Evolutionary conservation across 768 basidiomycete genomes (phyloP).

Genomic region (Plicaturopsis crispa): DNA sequence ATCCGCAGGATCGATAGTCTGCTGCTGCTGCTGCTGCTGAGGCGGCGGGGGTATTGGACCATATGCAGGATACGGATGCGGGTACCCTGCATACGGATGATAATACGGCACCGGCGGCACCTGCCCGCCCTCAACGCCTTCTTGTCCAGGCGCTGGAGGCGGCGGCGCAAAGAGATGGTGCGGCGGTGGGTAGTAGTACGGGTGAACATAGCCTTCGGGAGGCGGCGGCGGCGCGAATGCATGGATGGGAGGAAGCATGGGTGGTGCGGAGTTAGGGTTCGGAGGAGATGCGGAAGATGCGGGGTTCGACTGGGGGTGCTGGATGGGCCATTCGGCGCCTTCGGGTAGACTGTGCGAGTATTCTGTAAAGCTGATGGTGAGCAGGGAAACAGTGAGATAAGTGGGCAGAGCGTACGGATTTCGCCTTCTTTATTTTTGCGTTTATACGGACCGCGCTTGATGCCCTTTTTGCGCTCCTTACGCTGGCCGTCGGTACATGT

Average conservation of each 20-base stretch:
- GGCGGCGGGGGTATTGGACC: no score
- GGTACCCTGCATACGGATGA: background rate
- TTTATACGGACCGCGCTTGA: slow-evolving; percentile 85
- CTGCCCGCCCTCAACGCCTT: background rate
- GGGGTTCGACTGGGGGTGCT: background rate
- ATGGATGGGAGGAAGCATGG: no score
- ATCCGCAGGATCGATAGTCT: background rate
- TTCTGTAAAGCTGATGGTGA: background rate
- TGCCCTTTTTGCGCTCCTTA: slow-evolving; percentile 86
- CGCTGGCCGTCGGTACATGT: slow-evolving; percentile 86
- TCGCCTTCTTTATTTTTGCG: background rate
- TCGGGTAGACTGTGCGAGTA: background rate
- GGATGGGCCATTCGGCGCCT: background rate
- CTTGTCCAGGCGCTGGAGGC: background rate
- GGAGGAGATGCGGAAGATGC: background rate
- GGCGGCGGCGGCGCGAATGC: background rate
- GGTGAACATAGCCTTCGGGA: background rate
- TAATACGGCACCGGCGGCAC: background rate
- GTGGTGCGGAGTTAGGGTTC: no score
- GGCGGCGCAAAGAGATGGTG: background rate
- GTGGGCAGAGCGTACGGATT: background rate
- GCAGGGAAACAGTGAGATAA: background rate
- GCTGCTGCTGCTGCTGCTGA: background rate
- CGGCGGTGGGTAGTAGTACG: background rate
- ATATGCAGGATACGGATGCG: background rate